Evolutionary conservation across 495 filamentous ascomycete species (phyloP), one percentile per base, ranked within the genome.

Genomic region (Talaromyces nanjingensis): DNA sequence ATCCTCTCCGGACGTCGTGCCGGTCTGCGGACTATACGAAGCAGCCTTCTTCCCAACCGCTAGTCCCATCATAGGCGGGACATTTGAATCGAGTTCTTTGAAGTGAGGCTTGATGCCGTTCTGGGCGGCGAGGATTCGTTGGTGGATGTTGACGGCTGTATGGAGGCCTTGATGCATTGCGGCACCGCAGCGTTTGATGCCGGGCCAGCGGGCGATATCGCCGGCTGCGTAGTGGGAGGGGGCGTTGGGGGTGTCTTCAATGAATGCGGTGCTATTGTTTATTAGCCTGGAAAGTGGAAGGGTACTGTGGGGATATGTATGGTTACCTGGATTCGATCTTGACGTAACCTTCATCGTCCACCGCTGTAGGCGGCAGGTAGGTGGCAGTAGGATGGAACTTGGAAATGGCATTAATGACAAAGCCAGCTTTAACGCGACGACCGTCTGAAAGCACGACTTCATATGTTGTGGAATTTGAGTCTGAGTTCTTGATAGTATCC

Each of bases 121-220:
- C 20, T 67, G 66, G 34, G 72, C 71, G 8, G 72, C 65, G 42
- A 83, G 59, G 70, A 89, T 86, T 20, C 76, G 76, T 68, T 85
- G 82, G 65, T 87, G 79, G 58, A 89, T 79, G 66, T 91, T 90
- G 25, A 74, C 65, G 0, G 80, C 87, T 2, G 84, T 84, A 62
- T 77, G 77, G 37, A 83, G 79, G 14, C 86, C 88, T 81, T 85
- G 84, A 61, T 87, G 80, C 80, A 91, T 85, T 12, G 88, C 88
- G 4, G 73, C 81, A 31, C 88, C 88, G 68, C 85, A 89, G 31
- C 88, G 82, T 74, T 88, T 89, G 73, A 89, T 90, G 22, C 87
- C 87, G 0, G 82, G 79, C 87, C 87, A 89, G 4, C 69, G 65
- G 1, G 71, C 72, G 5, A 79, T 65, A 58, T 80, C 77, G 2